A percentile compares a stretch with the other conserved stretches of the same genome.
Conservation (phyloP, 805 yeast genomes). For the Lachancea waltii region DNA sequence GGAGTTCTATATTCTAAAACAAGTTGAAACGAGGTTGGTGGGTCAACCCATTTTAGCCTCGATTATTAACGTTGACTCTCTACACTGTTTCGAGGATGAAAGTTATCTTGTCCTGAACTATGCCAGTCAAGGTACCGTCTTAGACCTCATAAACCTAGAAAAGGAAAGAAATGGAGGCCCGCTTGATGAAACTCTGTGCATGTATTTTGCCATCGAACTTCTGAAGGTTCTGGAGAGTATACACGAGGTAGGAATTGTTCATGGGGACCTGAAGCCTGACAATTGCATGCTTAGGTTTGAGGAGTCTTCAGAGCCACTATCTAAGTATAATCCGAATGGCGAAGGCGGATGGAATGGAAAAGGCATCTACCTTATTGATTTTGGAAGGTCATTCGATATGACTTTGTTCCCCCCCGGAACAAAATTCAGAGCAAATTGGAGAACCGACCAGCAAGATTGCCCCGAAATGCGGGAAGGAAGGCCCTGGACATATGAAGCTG, state of each 20-base stretch:
- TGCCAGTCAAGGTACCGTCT: slow-evolving; percentile 61
- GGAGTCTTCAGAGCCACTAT: slow-evolving; percentile 13
- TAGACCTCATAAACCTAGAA: slow-evolving; percentile 56
- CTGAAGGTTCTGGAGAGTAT: slow-evolving; percentile 51
- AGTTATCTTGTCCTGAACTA: slow-evolving; percentile 61
- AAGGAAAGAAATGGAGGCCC: slow-evolving; percentile 27
- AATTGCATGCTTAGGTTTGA: slow-evolving; percentile 70
- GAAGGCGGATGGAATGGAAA: slow-evolving; percentile 42
- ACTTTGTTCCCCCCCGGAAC: slow-evolving; percentile 44
- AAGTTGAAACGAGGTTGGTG: slow-evolving; percentile 41
- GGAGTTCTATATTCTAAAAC: slow-evolving; percentile 72
- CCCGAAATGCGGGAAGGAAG: slow-evolving; percentile 53
- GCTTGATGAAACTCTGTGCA: slow-evolving; percentile 56
- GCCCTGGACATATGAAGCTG: slow-evolving; percentile 76
- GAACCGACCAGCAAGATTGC: slow-evolving; percentile 63
- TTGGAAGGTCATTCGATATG: slow-evolving; percentile 74
- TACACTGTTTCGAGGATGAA: slow-evolving; percentile 58
- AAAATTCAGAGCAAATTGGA: slow-evolving; percentile 54
- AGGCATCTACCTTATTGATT: slow-evolving; percentile 66
- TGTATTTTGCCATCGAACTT: slow-evolving; percentile 60
- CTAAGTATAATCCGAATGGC: slow-evolving; percentile 33
- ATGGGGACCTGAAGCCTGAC: slow-evolving; percentile 82
- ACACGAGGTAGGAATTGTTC: slow-evolving; percentile 64
- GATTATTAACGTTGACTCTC: slow-evolving; percentile 44
- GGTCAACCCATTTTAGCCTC: slow-evolving; percentile 30